Conservation (phyloP, 179 eudicot species). For the Vitellaria paradoxa region DNA sequence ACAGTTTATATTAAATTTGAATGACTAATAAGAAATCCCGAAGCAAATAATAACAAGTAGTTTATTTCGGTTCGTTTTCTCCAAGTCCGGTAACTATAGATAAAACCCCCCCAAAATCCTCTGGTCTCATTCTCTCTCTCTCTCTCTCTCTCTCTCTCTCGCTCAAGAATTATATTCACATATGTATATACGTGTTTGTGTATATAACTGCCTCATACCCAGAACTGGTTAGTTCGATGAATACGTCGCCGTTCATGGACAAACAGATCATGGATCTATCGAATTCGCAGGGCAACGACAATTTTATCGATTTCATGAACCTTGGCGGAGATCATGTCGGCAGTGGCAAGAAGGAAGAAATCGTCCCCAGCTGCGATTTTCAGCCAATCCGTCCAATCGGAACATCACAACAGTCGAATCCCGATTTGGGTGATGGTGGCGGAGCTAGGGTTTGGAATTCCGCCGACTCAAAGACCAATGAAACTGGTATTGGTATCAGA, state of each 20-base stretch:
- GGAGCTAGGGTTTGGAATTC: conserved; percentile 59
- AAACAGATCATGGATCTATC: conserved; percentile 95
- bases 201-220: too few relatives aligned
- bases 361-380: conserved; percentile 74
- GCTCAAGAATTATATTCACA: neutral
- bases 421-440: conserved; percentile 25
- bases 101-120: neutral
- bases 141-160: neutral
- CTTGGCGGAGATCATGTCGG: conserved; percentile 37
- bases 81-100: too few relatives aligned
- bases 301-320: conserved; percentile 66
- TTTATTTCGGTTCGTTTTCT: too few relatives aligned
- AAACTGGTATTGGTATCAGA: conserved; percentile 25
- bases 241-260: conserved; percentile 81
- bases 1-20: too few relatives aligned
- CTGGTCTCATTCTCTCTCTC: neutral
- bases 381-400: conserved; percentile 58
- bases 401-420: conserved; percentile 23
- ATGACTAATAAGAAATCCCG: too few relatives aligned
- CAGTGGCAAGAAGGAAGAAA: conserved; percentile 45
- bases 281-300: conserved; percentile 50
- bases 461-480: conserved; percentile 41
- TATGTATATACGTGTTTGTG: neutral
- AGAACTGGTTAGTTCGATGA: conserved; percentile 43
- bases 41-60: too few relatives aligned